These are phyloP conservation scores for Pichia sporocuriosa DNA, from an alignment of 805 yeast genomes.

Conservation along the genomic window DNA sequence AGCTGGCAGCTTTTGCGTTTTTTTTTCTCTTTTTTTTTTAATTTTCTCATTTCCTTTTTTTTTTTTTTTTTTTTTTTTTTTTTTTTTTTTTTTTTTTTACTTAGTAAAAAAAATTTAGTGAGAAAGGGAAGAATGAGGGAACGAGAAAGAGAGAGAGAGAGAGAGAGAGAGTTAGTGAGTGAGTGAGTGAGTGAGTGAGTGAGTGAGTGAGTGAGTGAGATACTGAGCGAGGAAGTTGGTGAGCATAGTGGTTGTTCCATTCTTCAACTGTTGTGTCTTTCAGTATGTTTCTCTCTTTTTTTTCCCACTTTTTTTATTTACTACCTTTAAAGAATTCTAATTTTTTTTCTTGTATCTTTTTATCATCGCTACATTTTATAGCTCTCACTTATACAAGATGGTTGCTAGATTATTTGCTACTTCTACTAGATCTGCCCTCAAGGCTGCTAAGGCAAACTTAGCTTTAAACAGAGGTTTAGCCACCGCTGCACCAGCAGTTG, in stretches of 20 bases:
- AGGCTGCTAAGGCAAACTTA: conserved; percentile 79
- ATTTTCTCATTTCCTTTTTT: too few species aligned
- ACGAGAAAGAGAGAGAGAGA: not conserved
- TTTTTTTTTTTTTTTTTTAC: too few species aligned
- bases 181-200: not conserved
- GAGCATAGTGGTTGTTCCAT: too few species aligned
- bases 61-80: too few species aligned
- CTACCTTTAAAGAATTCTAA: not conserved
- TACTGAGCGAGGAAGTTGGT: too few species aligned
- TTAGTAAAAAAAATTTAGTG: too few species aligned
- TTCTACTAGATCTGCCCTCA: conserved; percentile 78
- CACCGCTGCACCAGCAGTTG: conserved; percentile 66
- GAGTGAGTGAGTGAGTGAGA: too few species aligned
- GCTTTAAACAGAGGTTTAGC: conserved; percentile 73
- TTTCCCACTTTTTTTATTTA: not conserved
- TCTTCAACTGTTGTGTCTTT: too few species aligned
- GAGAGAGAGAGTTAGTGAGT: not conserved
- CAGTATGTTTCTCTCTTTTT: too few species aligned
- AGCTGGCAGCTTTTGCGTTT: too few species aligned
- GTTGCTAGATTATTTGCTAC: conserved; percentile 53
- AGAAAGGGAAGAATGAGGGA: not conserved
- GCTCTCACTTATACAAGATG: conserved; percentile 21
- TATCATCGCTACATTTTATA: conserved; percentile 7
- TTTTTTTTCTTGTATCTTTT: not conserved
- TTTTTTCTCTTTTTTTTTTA: too few species aligned